A percentile compares a stretch with the other conserved stretches of the same genome.
These are phyloP conservation scores for Candida parachauliodes DNA, from an alignment of 805 yeast genomes.

Conservation along the genomic window DNA sequence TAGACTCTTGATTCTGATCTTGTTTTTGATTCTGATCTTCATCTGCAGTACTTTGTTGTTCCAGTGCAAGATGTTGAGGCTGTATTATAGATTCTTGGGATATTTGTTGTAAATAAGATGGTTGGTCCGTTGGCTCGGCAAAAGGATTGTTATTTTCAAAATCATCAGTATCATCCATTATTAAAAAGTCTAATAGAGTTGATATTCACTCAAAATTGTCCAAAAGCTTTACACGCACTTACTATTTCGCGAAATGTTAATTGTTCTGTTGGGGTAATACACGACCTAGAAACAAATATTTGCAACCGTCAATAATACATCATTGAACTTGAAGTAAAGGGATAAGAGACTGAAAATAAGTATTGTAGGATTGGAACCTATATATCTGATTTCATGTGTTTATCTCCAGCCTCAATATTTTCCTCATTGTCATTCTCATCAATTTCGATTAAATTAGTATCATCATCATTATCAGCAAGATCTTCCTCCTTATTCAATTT, in stretches of 20 bases:
- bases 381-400: no score
- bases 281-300: no score
- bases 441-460: background rate
- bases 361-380: no score
- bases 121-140: slow-evolving; percentile 24
- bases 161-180: slow-evolving; percentile 31
- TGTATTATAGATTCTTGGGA: slow-evolving; percentile 13
- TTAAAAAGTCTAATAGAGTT: background rate
- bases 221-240: background rate
- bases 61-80: slow-evolving; percentile 4
- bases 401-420: no score
- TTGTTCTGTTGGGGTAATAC: background rate
- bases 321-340: no score
- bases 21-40: background rate
- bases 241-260: no score
- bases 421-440: background rate
- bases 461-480: background rate
- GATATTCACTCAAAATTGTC: background rate
- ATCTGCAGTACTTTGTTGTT: slow-evolving; percentile 2
- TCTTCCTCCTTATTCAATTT: background rate
- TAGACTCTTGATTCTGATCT: background rate
- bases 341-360: no score
- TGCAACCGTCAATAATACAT: background rate
- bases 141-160: slow-evolving; percentile 44
- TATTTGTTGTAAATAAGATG: background rate